Conservation (phyloP, 78 protist genomes). For the Dictyostelium purpureum region DNA sequence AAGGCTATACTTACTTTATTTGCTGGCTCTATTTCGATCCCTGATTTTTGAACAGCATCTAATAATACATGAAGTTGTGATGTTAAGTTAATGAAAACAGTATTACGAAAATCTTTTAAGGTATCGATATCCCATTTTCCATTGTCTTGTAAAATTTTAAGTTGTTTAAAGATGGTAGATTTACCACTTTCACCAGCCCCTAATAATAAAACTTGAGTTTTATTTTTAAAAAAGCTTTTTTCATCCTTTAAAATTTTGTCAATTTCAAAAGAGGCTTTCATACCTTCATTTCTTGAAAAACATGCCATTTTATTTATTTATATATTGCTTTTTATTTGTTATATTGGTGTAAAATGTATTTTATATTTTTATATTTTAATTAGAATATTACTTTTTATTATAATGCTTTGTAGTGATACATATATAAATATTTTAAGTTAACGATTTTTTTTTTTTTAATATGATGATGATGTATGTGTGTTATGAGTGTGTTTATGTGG, state of each 20-base stretch:
- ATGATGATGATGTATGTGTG: too few relatives aligned
- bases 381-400: too few relatives aligned
- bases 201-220: conserved; percentile 37
- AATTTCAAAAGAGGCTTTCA: conserved; percentile 18
- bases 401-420: too few relatives aligned
- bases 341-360: too few relatives aligned
- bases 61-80: conserved; percentile 51
- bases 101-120: conserved; percentile 24
- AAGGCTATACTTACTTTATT: conserved; percentile 18
- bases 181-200: conserved; percentile 98
- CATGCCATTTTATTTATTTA: neutral
- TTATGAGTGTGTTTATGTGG: too few relatives aligned
- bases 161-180: conserved; percentile 80
- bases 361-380: too few relatives aligned
- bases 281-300: neutral
- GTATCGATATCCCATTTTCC: conserved; percentile 31
- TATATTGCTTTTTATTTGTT: too few relatives aligned
- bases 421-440: too few relatives aligned
- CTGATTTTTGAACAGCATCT: conserved; percentile 14
- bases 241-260: conserved; percentile 24
- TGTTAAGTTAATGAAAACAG: conserved; percentile 58
- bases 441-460: too few relatives aligned
- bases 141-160: conserved; percentile 73
- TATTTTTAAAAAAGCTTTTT: neutral
- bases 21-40: neutral